Percentiles rank a stretch among this genome's conserved stretches.
These are phyloP conservation scores for Botrytis galanthina DNA, from an alignment of 2,329 filamentous ascomycete species.

Conservation along the genomic window DNA sequence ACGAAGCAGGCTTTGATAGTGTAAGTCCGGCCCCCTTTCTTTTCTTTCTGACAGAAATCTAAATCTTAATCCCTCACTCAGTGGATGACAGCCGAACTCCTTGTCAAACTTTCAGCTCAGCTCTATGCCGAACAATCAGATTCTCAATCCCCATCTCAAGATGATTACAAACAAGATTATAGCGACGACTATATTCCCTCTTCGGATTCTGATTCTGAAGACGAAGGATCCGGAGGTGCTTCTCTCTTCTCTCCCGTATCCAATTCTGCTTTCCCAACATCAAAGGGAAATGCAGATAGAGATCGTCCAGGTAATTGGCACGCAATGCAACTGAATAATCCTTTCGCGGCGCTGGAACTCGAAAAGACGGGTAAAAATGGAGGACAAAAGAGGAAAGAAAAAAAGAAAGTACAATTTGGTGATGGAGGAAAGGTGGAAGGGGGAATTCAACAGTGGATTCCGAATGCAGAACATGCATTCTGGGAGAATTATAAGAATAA, in stretches of 20 bases:
- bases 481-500: slow-evolving; percentile 38
- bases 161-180: slow-evolving; percentile 15
- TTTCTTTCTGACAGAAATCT: slow-evolving; percentile 14
- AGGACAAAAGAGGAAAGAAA: neutral
- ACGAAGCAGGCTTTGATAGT: slow-evolving; percentile 63
- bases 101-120: slow-evolving; percentile 39
- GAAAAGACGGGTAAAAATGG: neutral
- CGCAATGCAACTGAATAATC: slow-evolving; percentile 19
- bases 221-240: slow-evolving; percentile 19
- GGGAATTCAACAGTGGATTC: slow-evolving; percentile 27
- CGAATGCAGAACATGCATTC: slow-evolving; percentile 27
- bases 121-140: slow-evolving; percentile 25
- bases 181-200: neutral
- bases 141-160: neutral
- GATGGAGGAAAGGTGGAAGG: neutral
- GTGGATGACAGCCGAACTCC: slow-evolving; percentile 45
- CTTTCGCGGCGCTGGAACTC: neutral
- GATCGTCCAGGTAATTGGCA: slow-evolving; percentile 19
- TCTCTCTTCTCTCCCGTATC: neutral
- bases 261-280: neutral
- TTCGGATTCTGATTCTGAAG: slow-evolving; percentile 9
- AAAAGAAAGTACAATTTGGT: slow-evolving; percentile 10
- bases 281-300: neutral
- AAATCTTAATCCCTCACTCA: slow-evolving; percentile 26
- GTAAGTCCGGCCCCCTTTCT: neutral